Evolutionary conservation across 2,329 filamentous ascomycete species (phyloP).

Genomic region (Diplodia sapinea): DNA sequence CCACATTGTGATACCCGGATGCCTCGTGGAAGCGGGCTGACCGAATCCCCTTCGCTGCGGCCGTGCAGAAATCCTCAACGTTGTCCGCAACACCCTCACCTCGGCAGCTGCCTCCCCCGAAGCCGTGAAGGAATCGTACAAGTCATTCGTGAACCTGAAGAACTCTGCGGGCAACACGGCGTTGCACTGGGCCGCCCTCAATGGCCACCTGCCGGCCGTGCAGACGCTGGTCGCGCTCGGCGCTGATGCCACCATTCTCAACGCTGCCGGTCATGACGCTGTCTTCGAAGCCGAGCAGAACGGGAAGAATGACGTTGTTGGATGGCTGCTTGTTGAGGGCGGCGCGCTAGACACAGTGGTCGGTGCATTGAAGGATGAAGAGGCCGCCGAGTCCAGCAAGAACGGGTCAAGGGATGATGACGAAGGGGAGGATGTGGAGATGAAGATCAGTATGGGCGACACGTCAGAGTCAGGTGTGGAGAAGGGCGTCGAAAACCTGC

Average conservation of each 20-base stretch:
- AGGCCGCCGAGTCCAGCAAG: conserved; percentile 29
- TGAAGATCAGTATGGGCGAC: conserved; percentile 32
- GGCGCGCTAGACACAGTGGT: conserved; percentile 50
- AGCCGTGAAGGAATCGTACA: conserved; percentile 35
- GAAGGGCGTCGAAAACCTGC: conserved; percentile 43
- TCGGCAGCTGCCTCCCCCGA: conserved; percentile 34
- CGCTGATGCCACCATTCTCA: conserved; percentile 77
- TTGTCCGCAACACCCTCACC: conserved; percentile 35
- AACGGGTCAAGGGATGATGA: conserved; percentile 32
- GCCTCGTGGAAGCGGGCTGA: conserved; percentile 1
- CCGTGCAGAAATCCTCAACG: conserved; percentile 43
- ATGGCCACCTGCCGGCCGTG: conserved; percentile 82
- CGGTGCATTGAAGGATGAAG: conserved; percentile 43
- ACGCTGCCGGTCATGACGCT: conserved; percentile 77
- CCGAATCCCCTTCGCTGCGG: not conserved
- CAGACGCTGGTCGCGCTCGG: conserved; percentile 77
- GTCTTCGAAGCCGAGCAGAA: conserved; percentile 58
- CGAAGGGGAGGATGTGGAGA: conserved; percentile 34
- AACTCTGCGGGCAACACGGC: conserved; percentile 90
- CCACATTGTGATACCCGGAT: not conserved
- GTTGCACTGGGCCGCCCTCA: conserved; percentile 91
- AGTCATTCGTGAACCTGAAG: conserved; percentile 66
- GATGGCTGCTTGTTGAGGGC: conserved; percentile 55
- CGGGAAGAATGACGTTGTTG: conserved; percentile 56
- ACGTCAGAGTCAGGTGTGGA: conserved; percentile 39